These are phyloP conservation scores for Lactifluus hygrophoroides DNA, from an alignment of 768 basidiomycete species.

Conservation along the genomic window DNA sequence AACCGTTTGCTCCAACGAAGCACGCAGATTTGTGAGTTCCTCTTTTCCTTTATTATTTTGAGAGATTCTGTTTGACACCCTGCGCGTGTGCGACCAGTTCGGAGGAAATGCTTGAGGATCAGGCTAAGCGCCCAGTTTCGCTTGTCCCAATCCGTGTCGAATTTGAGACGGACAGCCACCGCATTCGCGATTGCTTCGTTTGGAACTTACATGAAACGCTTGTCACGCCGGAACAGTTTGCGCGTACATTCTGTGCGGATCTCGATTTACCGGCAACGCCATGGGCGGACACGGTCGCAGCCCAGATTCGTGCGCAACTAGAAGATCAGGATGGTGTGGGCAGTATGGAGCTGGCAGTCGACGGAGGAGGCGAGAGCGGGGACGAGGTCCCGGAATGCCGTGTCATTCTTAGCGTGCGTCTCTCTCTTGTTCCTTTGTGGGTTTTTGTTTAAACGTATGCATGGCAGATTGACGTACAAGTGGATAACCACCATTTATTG, in stretches of 20 bases:
- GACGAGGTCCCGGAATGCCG: conserved; percentile 63
- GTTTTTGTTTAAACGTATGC: conserved; percentile 5
- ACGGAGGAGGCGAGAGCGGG: conserved; percentile 42
- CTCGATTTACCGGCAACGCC: conserved; percentile 60
- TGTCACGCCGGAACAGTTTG: conserved; percentile 80
- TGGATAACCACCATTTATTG: conserved; percentile 80
- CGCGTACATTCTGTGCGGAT: conserved; percentile 80
- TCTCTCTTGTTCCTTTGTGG: neutral
- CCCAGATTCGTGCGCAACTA: conserved; percentile 83
- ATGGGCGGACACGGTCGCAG: conserved; percentile 73
- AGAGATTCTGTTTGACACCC: neutral
- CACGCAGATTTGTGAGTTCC: conserved; percentile 70
- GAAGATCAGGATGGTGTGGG: conserved; percentile 85
- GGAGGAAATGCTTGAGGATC: conserved; percentile 51
- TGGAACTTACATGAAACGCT: conserved; percentile 92
- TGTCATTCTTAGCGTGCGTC: conserved; percentile 67
- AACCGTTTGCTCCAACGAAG: conserved; percentile 45
- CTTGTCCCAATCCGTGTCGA: conserved; percentile 94
- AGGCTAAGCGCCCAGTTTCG: conserved; percentile 45
- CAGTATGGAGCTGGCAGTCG: conserved; percentile 62
- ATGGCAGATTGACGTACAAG: conserved; percentile 91
- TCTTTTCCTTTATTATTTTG: neutral
- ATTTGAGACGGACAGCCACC: conserved; percentile 84
- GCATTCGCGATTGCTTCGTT: conserved; percentile 90
- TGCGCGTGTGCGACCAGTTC: conserved; percentile 36